These are phyloP conservation scores for Boechera divaricarpa DNA, from an alignment of 345 rosid genomes.

Conservation along the genomic window DNA sequence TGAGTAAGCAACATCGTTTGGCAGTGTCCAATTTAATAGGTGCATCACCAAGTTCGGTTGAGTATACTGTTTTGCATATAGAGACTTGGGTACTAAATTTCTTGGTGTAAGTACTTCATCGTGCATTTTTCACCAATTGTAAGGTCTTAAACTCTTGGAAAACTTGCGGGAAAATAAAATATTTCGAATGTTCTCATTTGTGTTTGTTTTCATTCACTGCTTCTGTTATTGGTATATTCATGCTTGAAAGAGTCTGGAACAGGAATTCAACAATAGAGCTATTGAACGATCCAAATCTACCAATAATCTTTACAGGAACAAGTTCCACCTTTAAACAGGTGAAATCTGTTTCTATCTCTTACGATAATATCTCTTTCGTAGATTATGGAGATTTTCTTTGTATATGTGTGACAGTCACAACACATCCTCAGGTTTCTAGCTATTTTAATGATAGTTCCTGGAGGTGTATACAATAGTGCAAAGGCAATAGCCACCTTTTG, in stretches of 20 bases:
- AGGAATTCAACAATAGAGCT: background rate
- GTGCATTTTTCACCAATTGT: constrained; percentile 44
- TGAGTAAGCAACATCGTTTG: constrained; percentile 47
- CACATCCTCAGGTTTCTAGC: constrained; percentile 84
- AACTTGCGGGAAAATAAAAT: constrained; percentile 34
- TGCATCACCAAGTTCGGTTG: constrained; percentile 39
- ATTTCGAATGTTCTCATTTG: constrained; percentile 15
- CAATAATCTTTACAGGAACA: constrained; percentile 80
- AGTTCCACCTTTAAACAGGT: constrained; percentile 77
- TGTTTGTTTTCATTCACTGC: constrained; percentile 25
- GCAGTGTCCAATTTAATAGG: constrained; percentile 29
- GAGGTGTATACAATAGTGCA: constrained; percentile 61
- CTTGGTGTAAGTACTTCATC: constrained; percentile 36
- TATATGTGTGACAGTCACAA: constrained; percentile 75
- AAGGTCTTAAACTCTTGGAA: constrained; percentile 40
- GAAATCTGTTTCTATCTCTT: constrained; percentile 71
- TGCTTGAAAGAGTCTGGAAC: constrained; percentile 23
- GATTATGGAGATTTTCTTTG: constrained; percentile 67
- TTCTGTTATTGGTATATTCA: constrained; percentile 18
- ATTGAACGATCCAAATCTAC: constrained; percentile 49
- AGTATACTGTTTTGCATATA: constrained; percentile 48
- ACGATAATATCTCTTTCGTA: constrained; percentile 68
- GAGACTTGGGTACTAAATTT: constrained; percentile 47
- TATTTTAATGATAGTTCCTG: constrained; percentile 64
- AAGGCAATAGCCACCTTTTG: constrained; percentile 82